Evolutionary conservation across 2,329 filamentous ascomycete species (phyloP), one percentile per base, ranked within the genome.

Genomic region (Ascochyta clinopodiicola): DNA sequence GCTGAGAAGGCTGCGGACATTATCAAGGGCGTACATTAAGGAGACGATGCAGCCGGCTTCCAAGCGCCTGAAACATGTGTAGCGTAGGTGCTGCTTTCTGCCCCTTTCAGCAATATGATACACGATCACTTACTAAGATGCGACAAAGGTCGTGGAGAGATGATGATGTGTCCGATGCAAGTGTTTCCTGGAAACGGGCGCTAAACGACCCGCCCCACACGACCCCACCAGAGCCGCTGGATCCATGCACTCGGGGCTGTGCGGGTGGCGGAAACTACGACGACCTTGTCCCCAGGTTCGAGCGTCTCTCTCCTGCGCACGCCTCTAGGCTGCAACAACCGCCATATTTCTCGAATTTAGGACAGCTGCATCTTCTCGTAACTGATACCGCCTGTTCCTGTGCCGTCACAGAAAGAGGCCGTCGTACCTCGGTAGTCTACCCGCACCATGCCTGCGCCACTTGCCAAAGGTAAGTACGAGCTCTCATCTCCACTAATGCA

Each of bases 381-480:
- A 21, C 27, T 44, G n/a, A 10, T 9, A 8, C 13, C 6, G 24
- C 10, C 32, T 42, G 15, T 5, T 6, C 7, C 29, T 27, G 31
- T 32, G 31, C 17, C 34, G 15, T 21, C n/a, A 5, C 25, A 24
- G n/a, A 15, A n/a, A 32, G 25, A 31, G 24, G 36, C 29, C 17
- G 21, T 19, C 15, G 31, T 47, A 27, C 35, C 43, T 51, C 46
- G 45, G 47, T 47, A 46, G 40, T 39, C 29, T 15, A 6, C 15
- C 48, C 40, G 47, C 56, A 57, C 32, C 49, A 76, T 76, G 74
- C 72, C 73, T 66, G 74, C 74, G 68, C 74, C 74, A 70, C 70
- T 76, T 62, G 73, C 73, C 54, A 76, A 75, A 75, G 74, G 74
- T 75, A 65, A 64, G 66, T 60, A 61, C 48, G 59, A 64, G 62